These are phyloP conservation scores for Schizonepeta tenuifolia DNA, from an alignment of 257 asterid genomes.

Conservation along the genomic window DNA sequence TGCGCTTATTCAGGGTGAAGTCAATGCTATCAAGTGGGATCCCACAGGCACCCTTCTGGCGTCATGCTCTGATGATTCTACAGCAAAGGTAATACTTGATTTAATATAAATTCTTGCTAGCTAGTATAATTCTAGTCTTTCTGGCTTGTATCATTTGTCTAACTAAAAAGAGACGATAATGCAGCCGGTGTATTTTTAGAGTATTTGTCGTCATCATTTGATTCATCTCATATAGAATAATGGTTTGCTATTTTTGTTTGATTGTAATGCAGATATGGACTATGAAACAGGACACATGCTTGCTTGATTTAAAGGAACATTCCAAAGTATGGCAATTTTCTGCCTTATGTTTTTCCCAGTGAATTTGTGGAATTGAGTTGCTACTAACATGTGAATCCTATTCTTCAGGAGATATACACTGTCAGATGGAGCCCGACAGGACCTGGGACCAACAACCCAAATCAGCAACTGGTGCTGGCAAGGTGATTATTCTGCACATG, in stretches of 20 bases:
- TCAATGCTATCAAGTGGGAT: constrained; percentile 99
- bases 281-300: constrained; percentile 74
- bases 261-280: constrained; percentile 85
- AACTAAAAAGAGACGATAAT: neutral
- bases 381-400: constrained; percentile 25
- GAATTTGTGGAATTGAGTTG: constrained; percentile 11
- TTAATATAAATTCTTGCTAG: constrained; percentile 7
- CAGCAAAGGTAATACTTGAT: constrained; percentile 69
- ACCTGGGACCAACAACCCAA: constrained; percentile 85
- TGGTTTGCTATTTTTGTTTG: constrained; percentile 30
- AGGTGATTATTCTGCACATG: constrained; percentile 51
- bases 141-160: constrained; percentile 18
- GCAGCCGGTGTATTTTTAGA: constrained; percentile 3
- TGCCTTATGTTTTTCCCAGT: neutral
- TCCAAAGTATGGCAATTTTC: constrained; percentile 56
- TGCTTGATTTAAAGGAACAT: constrained; percentile 83
- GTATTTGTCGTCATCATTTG: constrained; percentile 14
- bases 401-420: constrained; percentile 87
- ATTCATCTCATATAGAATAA: constrained; percentile 18
- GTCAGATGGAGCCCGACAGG: constrained; percentile 99
- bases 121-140: constrained; percentile 13
- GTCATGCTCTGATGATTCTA: constrained; percentile 95
- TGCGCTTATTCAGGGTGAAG: constrained; percentile 71
- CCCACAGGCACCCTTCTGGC: constrained; percentile 91
- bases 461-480: constrained; percentile 75